A percentile compares a stretch with the other conserved stretches of the same genome.
phyloP scores from a whole-genome alignment of 495 filamentous ascomycete species.

The Letharia columbiana region DNA sequence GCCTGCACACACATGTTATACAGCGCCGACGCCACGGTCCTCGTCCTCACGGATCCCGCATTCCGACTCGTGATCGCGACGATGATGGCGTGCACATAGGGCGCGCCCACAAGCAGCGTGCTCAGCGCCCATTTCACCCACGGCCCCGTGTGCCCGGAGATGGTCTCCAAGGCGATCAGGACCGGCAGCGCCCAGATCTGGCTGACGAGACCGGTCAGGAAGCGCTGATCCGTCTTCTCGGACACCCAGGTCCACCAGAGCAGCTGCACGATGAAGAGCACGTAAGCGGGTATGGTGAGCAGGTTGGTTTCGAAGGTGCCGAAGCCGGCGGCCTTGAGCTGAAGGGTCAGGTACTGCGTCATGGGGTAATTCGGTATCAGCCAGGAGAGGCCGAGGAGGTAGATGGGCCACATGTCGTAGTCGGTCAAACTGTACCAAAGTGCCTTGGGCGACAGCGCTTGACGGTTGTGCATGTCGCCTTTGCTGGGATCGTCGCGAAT shows the following conservation, averaged over 20 bases:
- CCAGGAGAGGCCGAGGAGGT: conserved; percentile 51
- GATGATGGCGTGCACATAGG: conserved; percentile 30
- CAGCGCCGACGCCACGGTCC: conserved; percentile 34
- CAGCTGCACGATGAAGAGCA: conserved; percentile 37
- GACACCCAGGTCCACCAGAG: conserved; percentile 50
- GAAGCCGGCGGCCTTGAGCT: conserved; percentile 52
- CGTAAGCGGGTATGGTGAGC: conserved; percentile 55
- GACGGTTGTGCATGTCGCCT: conserved; percentile 51
- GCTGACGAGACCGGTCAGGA: conserved; percentile 40
- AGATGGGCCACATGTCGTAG: conserved; percentile 66
- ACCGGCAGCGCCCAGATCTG: conserved; percentile 52
- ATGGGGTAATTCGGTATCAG: conserved; percentile 46
- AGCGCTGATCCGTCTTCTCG: conserved; percentile 48
- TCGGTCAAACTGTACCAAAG: conserved; percentile 54
- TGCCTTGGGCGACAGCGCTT: conserved; percentile 48
- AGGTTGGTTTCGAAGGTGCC: conserved; percentile 60
- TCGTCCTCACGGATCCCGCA: conserved; percentile 31
- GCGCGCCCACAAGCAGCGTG: conserved; percentile 25
- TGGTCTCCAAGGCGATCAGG: conserved; percentile 41
- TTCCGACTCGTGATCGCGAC: conserved; percentile 29
- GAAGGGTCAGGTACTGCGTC: conserved; percentile 53
- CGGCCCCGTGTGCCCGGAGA: conserved; percentile 24
- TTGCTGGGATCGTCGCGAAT: conserved; percentile 65
- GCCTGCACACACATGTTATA: conserved; percentile 75
- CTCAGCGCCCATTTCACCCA: conserved; percentile 11